These are phyloP conservation scores for Exophiala mesophila DNA, from an alignment of 2,329 filamentous ascomycete genomes.

Conservation along the genomic window DNA sequence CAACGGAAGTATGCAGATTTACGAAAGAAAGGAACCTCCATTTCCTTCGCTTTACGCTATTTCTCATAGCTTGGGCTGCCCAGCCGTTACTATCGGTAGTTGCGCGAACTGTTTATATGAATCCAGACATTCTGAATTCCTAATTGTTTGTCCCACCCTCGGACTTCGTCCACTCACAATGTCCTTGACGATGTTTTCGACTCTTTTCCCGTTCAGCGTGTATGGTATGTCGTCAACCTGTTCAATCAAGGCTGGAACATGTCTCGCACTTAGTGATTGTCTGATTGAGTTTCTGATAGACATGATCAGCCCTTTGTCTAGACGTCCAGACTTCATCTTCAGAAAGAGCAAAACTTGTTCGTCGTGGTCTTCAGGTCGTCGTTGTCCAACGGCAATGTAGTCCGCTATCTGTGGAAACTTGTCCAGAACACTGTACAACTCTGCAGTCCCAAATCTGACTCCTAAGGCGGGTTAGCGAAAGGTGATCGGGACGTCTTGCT, in stretches of 20 bases:
- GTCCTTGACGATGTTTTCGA: slow-evolving; percentile 77
- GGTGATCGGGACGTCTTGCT: too few relatives aligned
- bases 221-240: slow-evolving; percentile 77
- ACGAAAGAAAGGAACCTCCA: too few relatives aligned
- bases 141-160: slow-evolving; percentile 68
- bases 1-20: too few relatives aligned
- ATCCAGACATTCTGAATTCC: slow-evolving; percentile 69
- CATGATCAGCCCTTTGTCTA: slow-evolving; percentile 51
- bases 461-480: too few relatives aligned
- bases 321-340: slow-evolving; percentile 55
- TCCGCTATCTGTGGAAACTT: background rate
- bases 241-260: slow-evolving; percentile 73
- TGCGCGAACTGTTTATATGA: slow-evolving; percentile 76
- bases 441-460: slow-evolving; percentile 72
- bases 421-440: slow-evolving; percentile 70
- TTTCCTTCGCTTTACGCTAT: too few relatives aligned
- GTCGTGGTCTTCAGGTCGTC: slow-evolving; percentile 55
- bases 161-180: slow-evolving; percentile 71
- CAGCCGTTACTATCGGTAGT: too few relatives aligned
- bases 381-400: slow-evolving; percentile 20
- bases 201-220: slow-evolving; percentile 80
- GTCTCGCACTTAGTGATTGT: slow-evolving; percentile 62
- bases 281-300: slow-evolving; percentile 61
- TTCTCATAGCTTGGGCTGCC: too few relatives aligned
- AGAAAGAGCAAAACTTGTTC: slow-evolving; percentile 57